These are phyloP conservation scores for Coemansia sp. DNA, from an alignment of 192 early-diverging fungal species.

Conservation along the genomic window DNA sequence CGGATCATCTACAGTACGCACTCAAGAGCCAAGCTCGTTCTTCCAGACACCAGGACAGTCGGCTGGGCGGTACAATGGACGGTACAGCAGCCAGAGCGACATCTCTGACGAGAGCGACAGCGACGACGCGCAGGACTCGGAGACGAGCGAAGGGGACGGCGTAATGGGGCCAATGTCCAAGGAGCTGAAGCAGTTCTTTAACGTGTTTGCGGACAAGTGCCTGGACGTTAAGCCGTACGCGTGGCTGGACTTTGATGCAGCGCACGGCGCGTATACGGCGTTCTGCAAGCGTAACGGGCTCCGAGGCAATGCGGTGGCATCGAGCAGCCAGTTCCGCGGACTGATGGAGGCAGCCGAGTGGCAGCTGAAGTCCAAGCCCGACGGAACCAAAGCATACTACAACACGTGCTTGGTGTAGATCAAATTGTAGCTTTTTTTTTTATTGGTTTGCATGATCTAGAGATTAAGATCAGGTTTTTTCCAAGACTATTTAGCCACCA, in stretches of 20 bases:
- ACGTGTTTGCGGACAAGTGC: slow-evolving; percentile 51
- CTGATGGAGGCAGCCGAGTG: slow-evolving; percentile 52
- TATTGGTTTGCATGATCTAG: slow-evolving; percentile 1
- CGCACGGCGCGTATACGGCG: slow-evolving; percentile 42
- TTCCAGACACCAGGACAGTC: slow-evolving; percentile 11
- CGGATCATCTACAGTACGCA: slow-evolving; percentile 7
- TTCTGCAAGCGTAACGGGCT: slow-evolving; percentile 54
- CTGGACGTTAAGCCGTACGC: slow-evolving; percentile 56
- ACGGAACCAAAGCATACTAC: slow-evolving; percentile 47
- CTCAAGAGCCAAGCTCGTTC: slow-evolving; percentile 1
- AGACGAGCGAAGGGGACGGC: slow-evolving; percentile 1
- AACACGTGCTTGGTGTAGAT: slow-evolving; percentile 40
- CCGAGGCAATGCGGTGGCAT: slow-evolving; percentile 39
- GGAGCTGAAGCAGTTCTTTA: slow-evolving; percentile 48
- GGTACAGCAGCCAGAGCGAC: slow-evolving; percentile 25
- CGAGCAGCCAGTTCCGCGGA: slow-evolving; percentile 44
- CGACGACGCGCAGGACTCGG: slow-evolving; percentile 7
- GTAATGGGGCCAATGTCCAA: slow-evolving; percentile 22
- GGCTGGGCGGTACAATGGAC: slow-evolving; percentile 8
- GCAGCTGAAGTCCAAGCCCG: slow-evolving; percentile 50
- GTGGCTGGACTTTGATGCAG: slow-evolving; percentile 39
- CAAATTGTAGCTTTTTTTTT: slow-evolving; percentile 4
- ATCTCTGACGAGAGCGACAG: slow-evolving; percentile 22
- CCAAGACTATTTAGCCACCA: too few species aligned
- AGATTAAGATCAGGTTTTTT: background rate